These are phyloP conservation scores for Gillenia trifoliata DNA, from an alignment of 306 rosid genomes.

Conservation along the genomic window DNA sequence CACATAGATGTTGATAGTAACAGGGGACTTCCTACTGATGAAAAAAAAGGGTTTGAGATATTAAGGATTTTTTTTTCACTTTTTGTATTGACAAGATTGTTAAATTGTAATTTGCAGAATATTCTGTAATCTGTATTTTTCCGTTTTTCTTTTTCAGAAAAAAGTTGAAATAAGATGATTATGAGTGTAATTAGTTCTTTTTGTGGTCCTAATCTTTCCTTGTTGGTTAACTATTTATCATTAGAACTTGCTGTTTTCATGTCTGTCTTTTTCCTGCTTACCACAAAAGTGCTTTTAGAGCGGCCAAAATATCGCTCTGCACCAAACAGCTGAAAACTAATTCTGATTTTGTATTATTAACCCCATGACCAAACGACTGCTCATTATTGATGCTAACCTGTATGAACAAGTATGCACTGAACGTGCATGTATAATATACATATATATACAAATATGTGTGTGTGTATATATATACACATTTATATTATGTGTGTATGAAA, in stretches of 20 bases:
- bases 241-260: slow-evolving; percentile 14
- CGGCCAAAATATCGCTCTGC: neutral
- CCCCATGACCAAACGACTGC: neutral
- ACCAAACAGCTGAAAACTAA: slow-evolving; percentile 2
- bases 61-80: neutral
- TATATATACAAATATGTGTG: neutral
- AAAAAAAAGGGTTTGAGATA: slow-evolving; percentile 36
- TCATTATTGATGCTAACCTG: neutral
- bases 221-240: slow-evolving; percentile 24
- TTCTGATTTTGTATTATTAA: neutral
- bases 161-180: slow-evolving; percentile 43
- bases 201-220: slow-evolving; percentile 37
- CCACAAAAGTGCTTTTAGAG: slow-evolving; percentile 1
- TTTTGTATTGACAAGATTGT: neutral
- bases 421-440: neutral
- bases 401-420: neutral
- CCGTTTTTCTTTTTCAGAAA: slow-evolving; percentile 24
- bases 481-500: neutral
- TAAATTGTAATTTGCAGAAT: slow-evolving; percentile 15
- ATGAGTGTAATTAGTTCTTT: slow-evolving; percentile 44
- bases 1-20: slow-evolving; percentile 69
- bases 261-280: slow-evolving; percentile 10
- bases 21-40: slow-evolving; percentile 46
- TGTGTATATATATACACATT: neutral
- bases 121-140: slow-evolving; percentile 41